Percentiles rank a stretch among this genome's conserved stretches.
Evolutionary conservation across 352 stramenopile species (phyloP).

Genomic region (Phytophthora niederhauseri): DNA sequence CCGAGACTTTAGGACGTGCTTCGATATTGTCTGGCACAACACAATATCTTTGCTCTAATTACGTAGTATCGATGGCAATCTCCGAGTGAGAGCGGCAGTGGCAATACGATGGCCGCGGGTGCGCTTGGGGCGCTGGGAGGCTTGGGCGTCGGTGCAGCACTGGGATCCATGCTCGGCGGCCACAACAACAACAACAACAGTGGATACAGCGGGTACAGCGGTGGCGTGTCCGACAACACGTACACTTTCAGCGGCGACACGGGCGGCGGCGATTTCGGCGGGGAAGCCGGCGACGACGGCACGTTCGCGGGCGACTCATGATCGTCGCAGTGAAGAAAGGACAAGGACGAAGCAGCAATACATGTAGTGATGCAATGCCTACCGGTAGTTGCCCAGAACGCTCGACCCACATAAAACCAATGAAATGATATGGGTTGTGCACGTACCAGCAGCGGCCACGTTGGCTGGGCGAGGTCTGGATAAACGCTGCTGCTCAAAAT

Average conservation of each 20-base stretch:
- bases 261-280: slow-evolving; percentile 39
- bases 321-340: slow-evolving; percentile 11
- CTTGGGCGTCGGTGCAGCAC: slow-evolving; percentile 50
- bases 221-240: slow-evolving; percentile 37
- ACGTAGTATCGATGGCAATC: too few species aligned
- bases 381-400: too few species aligned
- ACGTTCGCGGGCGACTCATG: slow-evolving; percentile 64
- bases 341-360: background rate
- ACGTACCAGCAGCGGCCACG: too few species aligned
- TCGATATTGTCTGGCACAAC: too few species aligned
- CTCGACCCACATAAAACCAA: too few species aligned
- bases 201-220: slow-evolving; percentile 47
- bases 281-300: slow-evolving; percentile 40
- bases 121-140: slow-evolving; percentile 54
- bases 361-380: too few species aligned
- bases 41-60: too few species aligned
- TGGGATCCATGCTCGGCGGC: slow-evolving; percentile 54
- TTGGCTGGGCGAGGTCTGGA: background rate
- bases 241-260: slow-evolving; percentile 69
- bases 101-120: slow-evolving; percentile 34
- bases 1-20: background rate
- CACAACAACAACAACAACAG: slow-evolving; percentile 21
- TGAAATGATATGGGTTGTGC: too few species aligned
- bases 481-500: background rate
- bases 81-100: background rate